phyloP scores from a whole-genome alignment of 495 filamentous ascomycete species.

The Haplographium delicatum region DNA sequence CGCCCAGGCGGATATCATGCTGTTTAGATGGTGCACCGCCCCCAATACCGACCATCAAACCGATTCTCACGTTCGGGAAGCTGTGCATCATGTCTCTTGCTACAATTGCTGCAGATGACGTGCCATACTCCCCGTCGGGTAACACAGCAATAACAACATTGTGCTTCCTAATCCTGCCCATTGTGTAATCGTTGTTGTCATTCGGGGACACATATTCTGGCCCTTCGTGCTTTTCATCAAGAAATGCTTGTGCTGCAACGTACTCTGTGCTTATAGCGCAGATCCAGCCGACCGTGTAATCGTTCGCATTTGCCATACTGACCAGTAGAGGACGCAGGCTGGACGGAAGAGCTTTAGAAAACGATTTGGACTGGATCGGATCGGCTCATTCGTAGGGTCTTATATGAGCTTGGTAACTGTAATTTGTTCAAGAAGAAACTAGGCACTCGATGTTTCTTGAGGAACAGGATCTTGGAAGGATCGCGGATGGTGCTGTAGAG shows the following conservation, averaged over 20 bases:
- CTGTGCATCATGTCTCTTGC: conserved; percentile 27
- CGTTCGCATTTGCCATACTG: too few species aligned
- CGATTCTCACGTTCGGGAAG: conserved; percentile 37
- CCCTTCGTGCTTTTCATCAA: conserved; percentile 29
- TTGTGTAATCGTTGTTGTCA: conserved; percentile 32
- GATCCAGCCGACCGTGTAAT: conserved; percentile 36
- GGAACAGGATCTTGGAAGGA: too few species aligned
- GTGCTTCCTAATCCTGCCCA: conserved; percentile 25
- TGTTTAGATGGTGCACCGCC: conserved; percentile 8
- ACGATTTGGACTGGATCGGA: too few species aligned
- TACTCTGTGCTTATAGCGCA: conserved; percentile 31
- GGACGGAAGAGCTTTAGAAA: too few species aligned
- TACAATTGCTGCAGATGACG: conserved; percentile 26
- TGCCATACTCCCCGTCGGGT: conserved; percentile 10
- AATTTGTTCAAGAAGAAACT: too few species aligned
- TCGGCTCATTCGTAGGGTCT: too few species aligned
- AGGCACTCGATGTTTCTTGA: too few species aligned
- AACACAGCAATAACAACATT: conserved; percentile 18
- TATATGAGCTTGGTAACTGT: too few species aligned
- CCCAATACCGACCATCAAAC: conserved; percentile 41
- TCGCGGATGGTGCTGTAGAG: too few species aligned
- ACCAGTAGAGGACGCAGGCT: too few species aligned
- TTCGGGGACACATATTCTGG: conserved; percentile 23
- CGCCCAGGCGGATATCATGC: conserved; percentile 18
- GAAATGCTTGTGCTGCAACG: conserved; percentile 30